Conservation (phyloP, 768 basidiomycete genomes). For the Pleurotus eryngii region DNA sequence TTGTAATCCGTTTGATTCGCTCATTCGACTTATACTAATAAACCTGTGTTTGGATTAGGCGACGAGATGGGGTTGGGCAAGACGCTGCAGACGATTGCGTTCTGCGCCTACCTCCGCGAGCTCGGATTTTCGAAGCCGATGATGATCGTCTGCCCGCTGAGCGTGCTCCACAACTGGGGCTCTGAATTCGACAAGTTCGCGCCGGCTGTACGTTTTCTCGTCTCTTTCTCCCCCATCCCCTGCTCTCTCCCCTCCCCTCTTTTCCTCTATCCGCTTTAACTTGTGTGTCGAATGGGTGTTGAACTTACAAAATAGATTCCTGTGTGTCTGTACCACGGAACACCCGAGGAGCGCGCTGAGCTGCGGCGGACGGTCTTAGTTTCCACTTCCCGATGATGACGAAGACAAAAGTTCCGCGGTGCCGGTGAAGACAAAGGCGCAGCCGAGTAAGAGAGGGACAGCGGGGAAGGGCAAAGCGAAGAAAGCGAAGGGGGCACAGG, state of each 20-base stretch:
- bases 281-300: no score
- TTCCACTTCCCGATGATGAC: constrained; percentile 22
- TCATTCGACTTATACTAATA: neutral
- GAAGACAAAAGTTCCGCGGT: constrained; percentile 8
- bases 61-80: constrained; percentile 24
- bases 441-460: neutral
- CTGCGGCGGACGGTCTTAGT: constrained; percentile 63
- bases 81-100: constrained; percentile 95
- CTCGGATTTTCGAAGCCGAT: constrained; percentile 69
- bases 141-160: constrained; percentile 89
- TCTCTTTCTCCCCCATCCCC: neutral
- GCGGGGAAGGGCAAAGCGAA: constrained; percentile 16
- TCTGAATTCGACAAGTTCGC: constrained; percentile 85
- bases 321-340: constrained; percentile 88
- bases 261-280: no score
- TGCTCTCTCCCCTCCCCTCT: neutral
- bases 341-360: constrained; percentile 75
- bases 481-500: constrained; percentile 7
- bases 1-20: neutral
- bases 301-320: constrained; percentile 54
- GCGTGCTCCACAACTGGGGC: constrained; percentile 90
- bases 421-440: constrained; percentile 8
- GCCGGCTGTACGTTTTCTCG: constrained; percentile 51
- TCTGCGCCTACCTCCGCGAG: constrained; percentile 85
- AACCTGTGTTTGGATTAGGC: neutral